phyloP scores from a whole-genome alignment of 371 early-diverging fungal genomes.

The Paraphysoderma sedebokerense region DNA sequence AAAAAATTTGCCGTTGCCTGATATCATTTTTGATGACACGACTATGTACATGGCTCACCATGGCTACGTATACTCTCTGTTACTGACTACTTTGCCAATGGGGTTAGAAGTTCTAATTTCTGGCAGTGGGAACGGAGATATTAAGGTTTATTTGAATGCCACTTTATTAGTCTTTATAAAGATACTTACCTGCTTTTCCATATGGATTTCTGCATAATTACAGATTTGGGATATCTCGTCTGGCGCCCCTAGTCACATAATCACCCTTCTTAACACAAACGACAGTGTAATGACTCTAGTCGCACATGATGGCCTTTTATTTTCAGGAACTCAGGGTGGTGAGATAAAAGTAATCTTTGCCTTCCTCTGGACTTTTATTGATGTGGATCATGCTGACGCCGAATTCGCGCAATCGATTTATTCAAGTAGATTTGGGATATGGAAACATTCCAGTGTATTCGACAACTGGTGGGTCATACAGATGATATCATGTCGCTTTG shows the following conservation, averaged over 20 bases:
- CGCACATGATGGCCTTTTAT: background rate
- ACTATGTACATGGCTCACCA: background rate
- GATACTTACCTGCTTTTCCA: background rate
- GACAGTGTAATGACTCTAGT: background rate
- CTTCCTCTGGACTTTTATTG: too few relatives aligned
- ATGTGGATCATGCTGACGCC: too few relatives aligned
- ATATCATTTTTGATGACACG: background rate
- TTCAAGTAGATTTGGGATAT: too few relatives aligned
- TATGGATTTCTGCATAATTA: too few relatives aligned
- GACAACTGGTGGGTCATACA: background rate
- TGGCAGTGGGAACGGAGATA: constrained; percentile 13
- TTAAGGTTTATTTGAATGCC: constrained; percentile 11
- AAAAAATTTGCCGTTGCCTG: too few relatives aligned
- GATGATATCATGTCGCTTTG: background rate
- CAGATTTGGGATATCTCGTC: too few relatives aligned
- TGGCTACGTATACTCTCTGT: background rate
- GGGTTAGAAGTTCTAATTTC: constrained; percentile 8
- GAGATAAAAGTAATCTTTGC: background rate
- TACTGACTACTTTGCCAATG: too few relatives aligned
- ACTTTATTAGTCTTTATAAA: too few relatives aligned
- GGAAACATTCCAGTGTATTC: background rate
- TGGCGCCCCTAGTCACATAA: background rate
- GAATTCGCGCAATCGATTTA: too few relatives aligned
- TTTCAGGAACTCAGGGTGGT: background rate
- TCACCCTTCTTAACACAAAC: background rate